Evolutionary conservation across 176 grass and related monocot genomes (phyloP), one percentile per base, ranked within the genome.

Genomic region (Juncus inflexus): DNA sequence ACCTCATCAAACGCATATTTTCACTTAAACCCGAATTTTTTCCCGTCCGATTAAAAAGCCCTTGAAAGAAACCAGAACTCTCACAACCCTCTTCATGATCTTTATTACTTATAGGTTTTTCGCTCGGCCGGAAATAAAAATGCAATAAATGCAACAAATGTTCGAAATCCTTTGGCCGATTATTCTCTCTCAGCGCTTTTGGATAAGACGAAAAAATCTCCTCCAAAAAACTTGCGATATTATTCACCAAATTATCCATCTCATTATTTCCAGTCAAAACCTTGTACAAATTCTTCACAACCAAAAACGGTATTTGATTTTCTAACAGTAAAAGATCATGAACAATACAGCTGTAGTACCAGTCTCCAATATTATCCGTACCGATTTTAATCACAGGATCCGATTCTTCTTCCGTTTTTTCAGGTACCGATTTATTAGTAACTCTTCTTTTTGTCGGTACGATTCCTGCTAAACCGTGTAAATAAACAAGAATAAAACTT

Each of bases 51-150:
- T 3, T 13, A 5, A 43, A 4, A 45, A 64, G 42, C 62, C 62
- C 42, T 3, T 38, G 9, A 14, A 13, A 40, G 10, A 14, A 47
- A 9, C 43, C 9, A 47, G 43, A 9, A 28, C 19, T 28, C 43
- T 47, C 9, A 9, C 43, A 47, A 6, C 9, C 3, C 38, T 64
- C 7, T 6, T 3, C 14, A 41, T 10, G 41, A 37, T 37, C 37
- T 3, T 64, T 64, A 11, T 64, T 28, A 28, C 19, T 38, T 64
- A 64, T 37, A 0, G 35, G 62, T 13, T 15, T 42, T 15, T 64
- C 37, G 14, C 62, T 64, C 5, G 62, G 62, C 62, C 1, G 39
- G 62, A 64, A 64, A 42, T 64, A 64, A 64, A 64, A 64, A 19
- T 45, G 38, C 2, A 64, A 64, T 14, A 64, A n/a, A 13, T 64